Conservation (phyloP, 2,329 filamentous ascomycete species). For the Apiospora koreana region DNA sequence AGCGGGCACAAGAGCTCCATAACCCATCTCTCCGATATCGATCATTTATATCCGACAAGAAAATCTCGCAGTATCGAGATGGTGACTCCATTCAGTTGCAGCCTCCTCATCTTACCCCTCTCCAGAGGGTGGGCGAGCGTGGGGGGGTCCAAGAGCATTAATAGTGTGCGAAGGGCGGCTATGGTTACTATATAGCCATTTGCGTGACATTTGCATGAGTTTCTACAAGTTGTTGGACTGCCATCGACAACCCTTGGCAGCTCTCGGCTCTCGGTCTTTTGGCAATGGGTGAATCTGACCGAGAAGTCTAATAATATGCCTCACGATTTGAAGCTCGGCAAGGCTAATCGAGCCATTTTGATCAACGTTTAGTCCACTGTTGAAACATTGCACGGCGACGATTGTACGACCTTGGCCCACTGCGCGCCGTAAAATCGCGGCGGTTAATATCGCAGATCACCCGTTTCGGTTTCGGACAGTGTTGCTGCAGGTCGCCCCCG, state of each 20-base stretch:
- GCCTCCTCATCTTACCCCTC: background rate
- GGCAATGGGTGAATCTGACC: background rate
- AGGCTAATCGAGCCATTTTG: background rate
- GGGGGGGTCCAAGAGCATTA: background rate
- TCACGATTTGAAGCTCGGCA: background rate
- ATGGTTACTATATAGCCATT: background rate
- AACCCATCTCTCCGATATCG: background rate
- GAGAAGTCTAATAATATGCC: slow-evolving; percentile 2
- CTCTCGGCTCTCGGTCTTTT: background rate
- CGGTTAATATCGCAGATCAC: background rate
- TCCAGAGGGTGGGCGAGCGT: background rate
- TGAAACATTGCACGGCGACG: background rate
- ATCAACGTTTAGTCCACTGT: background rate
- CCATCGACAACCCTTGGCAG: background rate
- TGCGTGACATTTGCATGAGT: background rate
- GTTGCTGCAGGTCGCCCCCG: background rate
- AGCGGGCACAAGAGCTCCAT: background rate
- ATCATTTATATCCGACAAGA: background rate
- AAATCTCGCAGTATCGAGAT: slow-evolving; percentile 1
- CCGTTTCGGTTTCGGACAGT: background rate
- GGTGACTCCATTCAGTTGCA: background rate
- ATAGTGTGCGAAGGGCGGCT: background rate
- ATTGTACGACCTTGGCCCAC: background rate
- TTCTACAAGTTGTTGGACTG: background rate
- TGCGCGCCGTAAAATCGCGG: background rate